Evolutionary conservation across 768 basidiomycete genomes (phyloP).

Genomic region (Lentinula guzmanii): DNA sequence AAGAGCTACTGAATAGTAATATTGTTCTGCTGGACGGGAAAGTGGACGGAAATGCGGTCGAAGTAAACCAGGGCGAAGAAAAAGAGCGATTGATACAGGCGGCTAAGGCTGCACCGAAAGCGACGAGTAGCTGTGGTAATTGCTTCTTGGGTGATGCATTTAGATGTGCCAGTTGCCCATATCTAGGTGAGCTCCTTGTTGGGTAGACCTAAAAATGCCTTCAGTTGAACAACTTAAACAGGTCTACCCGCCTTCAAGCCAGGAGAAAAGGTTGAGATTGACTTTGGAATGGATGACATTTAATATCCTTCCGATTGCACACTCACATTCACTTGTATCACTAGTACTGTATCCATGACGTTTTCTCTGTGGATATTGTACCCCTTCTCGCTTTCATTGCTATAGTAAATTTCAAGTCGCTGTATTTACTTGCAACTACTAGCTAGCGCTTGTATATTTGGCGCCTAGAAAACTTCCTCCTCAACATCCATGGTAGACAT

Average conservation of each 20-base stretch:
- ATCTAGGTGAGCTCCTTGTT: slow-evolving; percentile 64
- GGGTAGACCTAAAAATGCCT: background rate
- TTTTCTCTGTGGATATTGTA: background rate
- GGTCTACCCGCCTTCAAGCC: slow-evolving; percentile 98
- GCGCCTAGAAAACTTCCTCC: background rate
- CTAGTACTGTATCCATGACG: too few species aligned
- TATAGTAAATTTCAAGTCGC: background rate
- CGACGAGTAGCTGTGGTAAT: slow-evolving; percentile 94
- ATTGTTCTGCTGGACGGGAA: slow-evolving; percentile 67
- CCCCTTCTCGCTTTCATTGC: background rate
- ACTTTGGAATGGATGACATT: slow-evolving; percentile 85
- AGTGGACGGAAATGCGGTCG: slow-evolving; percentile 52
- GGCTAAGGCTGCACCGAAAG: slow-evolving; percentile 71
- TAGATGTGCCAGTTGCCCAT: slow-evolving; percentile 93
- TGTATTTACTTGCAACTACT: background rate
- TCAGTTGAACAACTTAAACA: slow-evolving; percentile 23
- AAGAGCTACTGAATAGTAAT: slow-evolving; percentile 57
- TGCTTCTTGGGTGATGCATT: slow-evolving; percentile 99
- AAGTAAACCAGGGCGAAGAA: slow-evolving; percentile 47
- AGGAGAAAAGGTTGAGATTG: slow-evolving; percentile 94
- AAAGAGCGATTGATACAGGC: slow-evolving; percentile 60
- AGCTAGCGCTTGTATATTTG: background rate
- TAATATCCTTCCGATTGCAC: slow-evolving; percentile 22
- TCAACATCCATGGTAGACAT: background rate
- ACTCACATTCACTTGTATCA: background rate